Percentiles rank a stretch among this genome's conserved stretches.
Conservation (phyloP, 257 asterid genomes). For the Ajuga chamaepitys region DNA sequence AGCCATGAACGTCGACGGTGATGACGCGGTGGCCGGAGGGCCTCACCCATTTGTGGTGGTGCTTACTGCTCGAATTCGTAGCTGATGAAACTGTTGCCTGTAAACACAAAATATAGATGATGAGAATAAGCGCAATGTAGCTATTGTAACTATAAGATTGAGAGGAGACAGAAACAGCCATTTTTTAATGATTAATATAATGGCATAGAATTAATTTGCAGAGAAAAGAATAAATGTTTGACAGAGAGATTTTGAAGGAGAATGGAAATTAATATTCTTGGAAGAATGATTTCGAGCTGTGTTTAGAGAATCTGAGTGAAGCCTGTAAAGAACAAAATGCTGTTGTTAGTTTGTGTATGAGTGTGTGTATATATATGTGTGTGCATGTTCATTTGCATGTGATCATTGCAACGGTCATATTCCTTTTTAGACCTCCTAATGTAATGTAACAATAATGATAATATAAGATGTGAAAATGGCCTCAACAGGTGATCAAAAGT, state of each 20-base stretch:
- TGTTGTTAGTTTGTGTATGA: not conserved
- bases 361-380: not conserved
- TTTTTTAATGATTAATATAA: conserved; percentile 8
- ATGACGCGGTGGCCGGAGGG: conserved; percentile 68
- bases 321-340: not conserved
- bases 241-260: no score
- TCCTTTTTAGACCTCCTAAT: conserved; percentile 18
- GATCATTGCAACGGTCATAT: conserved; percentile 61
- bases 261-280: not conserved
- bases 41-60: conserved; percentile 49
- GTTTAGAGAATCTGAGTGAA: conserved; percentile 8
- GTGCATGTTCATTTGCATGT: not conserved
- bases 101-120: not conserved
- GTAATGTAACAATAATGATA: not conserved
- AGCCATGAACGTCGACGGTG: conserved; percentile 59
- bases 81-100: conserved; percentile 11
- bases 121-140: no score
- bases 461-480: no score
- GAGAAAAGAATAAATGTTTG: conserved; percentile 17
- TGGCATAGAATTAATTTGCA: conserved; percentile 14
- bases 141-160: not conserved
- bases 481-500: no score
- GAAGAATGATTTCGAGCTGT: not conserved
- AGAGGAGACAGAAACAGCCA: conserved; percentile 18
- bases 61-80: conserved; percentile 7